Evolutionary conservation across 2,329 filamentous ascomycete genomes (phyloP).

Genomic region (Colletotrichum viniferum): DNA sequence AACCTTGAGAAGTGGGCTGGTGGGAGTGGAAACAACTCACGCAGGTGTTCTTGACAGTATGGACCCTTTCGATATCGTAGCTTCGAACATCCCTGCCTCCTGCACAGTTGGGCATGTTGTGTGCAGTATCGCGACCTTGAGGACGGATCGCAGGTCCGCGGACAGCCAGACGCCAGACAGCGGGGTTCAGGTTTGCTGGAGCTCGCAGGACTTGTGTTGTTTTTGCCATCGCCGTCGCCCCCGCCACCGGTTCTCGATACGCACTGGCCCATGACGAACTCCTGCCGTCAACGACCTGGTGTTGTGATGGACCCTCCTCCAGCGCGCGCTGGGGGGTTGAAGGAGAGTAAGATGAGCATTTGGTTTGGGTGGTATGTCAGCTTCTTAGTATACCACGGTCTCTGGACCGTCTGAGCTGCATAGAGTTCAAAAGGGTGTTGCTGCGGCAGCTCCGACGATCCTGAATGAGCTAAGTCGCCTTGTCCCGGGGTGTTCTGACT

Average conservation of each 20-base stretch:
- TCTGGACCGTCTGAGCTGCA: not conserved
- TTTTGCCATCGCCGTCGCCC: not conserved
- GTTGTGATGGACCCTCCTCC: constrained; percentile 8
- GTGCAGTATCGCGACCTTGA: constrained; percentile 12
- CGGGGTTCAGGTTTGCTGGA: not conserved
- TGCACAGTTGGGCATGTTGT: constrained; percentile 9
- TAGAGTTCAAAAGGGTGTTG: not conserved
- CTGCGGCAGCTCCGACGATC: constrained; percentile 1
- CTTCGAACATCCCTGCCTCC: constrained; percentile 9
- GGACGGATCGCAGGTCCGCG: not conserved
- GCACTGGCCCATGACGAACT: constrained; percentile 16
- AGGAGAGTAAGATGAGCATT: constrained; percentile 8
- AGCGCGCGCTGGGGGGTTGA: constrained; percentile 10
- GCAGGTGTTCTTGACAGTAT: constrained; percentile 18
- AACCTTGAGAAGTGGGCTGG: not conserved
- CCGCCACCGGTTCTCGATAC: constrained; percentile 1
- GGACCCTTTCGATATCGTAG: constrained; percentile 10
- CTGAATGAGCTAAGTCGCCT: not conserved
- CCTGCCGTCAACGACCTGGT: not conserved
- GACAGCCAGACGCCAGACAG: constrained; percentile 11
- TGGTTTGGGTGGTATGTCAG: not conserved
- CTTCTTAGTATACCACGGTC: not conserved
- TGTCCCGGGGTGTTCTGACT: not conserved
- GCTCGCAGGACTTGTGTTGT: not conserved
- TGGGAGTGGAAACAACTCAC: constrained; percentile 8